Conservation (phyloP, 106 monocot genomes). For the Dendrobium catenatum region DNA sequence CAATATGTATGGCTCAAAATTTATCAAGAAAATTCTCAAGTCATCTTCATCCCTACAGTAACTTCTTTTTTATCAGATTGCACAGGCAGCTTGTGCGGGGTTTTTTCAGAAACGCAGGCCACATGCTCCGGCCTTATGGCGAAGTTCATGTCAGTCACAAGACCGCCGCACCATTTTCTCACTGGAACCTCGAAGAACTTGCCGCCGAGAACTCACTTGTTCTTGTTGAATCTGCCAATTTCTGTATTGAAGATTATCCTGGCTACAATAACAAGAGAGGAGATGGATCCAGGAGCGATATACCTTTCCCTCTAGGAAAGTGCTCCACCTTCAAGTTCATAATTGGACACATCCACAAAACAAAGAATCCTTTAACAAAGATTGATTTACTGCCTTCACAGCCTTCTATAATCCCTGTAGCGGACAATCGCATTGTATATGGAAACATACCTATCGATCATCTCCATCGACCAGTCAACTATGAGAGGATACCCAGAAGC, state of each 20-base stretch:
- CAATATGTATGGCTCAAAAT: background rate
- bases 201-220: slow-evolving; percentile 16
- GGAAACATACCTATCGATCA: background rate
- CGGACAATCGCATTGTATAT: background rate
- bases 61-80: slow-evolving; percentile 10
- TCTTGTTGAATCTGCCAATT: slow-evolving; percentile 14
- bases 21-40: background rate
- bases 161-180: slow-evolving; percentile 8
- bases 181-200: slow-evolving; percentile 41
- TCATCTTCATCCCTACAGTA: background rate
- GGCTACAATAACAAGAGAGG: slow-evolving; percentile 48
- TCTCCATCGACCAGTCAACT: background rate
- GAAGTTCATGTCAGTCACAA: slow-evolving; percentile 51
- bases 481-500: background rate
- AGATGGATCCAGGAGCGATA: slow-evolving; percentile 15
- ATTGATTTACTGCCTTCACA: no score
- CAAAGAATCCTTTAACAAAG: background rate
- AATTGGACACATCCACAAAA: background rate
- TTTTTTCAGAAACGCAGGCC: slow-evolving; percentile 32
- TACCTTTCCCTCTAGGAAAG: slow-evolving; percentile 20
- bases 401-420: no score
- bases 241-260: slow-evolving; percentile 35
- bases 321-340: slow-evolving; percentile 33
- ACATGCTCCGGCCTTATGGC: slow-evolving; percentile 30
- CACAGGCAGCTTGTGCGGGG: slow-evolving; percentile 28